Evolutionary conservation across 2,329 filamentous ascomycete genomes (phyloP).

Genomic region (Camptophora hylomeconis): DNA sequence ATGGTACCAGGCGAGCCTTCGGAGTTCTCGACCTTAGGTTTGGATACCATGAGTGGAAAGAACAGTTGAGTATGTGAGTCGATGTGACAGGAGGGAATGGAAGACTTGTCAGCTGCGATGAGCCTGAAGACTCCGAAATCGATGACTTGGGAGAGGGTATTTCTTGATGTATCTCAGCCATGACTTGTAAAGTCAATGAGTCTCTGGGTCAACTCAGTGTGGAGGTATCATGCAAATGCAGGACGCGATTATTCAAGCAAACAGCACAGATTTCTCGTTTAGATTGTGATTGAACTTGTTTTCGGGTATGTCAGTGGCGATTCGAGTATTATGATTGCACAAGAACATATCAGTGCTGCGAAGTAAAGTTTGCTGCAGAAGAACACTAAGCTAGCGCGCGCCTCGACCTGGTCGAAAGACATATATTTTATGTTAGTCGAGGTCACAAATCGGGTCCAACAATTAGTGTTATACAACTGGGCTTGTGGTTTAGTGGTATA

Average conservation of each 20-base stretch:
- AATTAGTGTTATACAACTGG: conserved; percentile 2
- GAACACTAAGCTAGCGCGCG: too few species aligned
- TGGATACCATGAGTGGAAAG: conserved; percentile 84
- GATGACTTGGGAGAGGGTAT: not conserved
- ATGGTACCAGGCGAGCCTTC: conserved; percentile 71
- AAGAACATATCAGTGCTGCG: too few species aligned
- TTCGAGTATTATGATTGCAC: too few species aligned
- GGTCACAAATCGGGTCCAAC: conserved; percentile 4
- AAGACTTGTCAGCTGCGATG: conserved; percentile 24
- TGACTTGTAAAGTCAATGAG: not conserved
- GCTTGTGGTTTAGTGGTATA: conserved; percentile 9
- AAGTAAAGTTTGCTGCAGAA: too few species aligned
- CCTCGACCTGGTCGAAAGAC: too few species aligned
- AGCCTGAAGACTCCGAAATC: conserved; percentile 1
- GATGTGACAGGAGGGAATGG: conserved; percentile 74
- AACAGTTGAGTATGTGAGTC: conserved; percentile 84
- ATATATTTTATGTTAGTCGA: too few species aligned
- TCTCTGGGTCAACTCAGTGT: not conserved
- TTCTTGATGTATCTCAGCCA: not conserved
- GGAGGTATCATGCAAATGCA: conserved; percentile 1
- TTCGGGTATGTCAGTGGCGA: too few species aligned
- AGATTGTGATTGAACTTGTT: too few species aligned
- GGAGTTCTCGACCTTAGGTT: conserved; percentile 69
- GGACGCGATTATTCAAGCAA: not conserved
- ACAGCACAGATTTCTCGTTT: too few species aligned